These are phyloP conservation scores for Naegleria lovaniensis DNA, from an alignment of 208 protist species.

Conservation along the genomic window DNA sequence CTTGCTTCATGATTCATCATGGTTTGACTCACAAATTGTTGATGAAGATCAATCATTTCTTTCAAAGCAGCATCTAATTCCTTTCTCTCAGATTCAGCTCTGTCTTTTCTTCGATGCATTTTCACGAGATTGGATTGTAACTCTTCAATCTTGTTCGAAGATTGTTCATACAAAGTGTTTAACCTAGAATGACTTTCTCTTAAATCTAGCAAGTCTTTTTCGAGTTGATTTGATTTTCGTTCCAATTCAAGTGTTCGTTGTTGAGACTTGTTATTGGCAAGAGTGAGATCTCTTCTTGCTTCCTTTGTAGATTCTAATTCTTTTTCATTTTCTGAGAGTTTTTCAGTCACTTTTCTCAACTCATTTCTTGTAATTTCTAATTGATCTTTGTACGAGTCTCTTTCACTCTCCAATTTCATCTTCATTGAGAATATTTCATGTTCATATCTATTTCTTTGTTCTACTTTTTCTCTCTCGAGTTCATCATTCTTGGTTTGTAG, in stretches of 20 bases:
- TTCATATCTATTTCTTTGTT: not conserved
- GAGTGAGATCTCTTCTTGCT: not conserved
- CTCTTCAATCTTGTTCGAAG: conserved; percentile 4
- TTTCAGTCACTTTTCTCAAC: not conserved
- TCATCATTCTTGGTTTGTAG: not conserved
- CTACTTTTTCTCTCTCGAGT: not conserved
- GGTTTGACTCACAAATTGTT: not conserved
- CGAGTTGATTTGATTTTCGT: not conserved
- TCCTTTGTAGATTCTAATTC: not conserved
- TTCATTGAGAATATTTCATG: not conserved
- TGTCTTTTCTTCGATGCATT: not conserved
- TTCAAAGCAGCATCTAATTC: not conserved
- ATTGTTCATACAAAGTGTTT: not conserved
- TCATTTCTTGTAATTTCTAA: not conserved
- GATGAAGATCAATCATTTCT: not conserved
- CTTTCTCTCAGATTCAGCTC: not conserved
- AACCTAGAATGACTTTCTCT: not conserved
- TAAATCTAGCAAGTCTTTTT: not conserved
- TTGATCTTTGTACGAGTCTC: not conserved
- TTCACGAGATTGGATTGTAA: not conserved
- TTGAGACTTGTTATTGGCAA: not conserved
- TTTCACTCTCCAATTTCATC: not conserved
- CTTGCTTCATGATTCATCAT: not conserved
- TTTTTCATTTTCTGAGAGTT: not conserved
- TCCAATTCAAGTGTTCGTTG: not conserved